phyloP scores from a whole-genome alignment of 306 rosid species.

The Pyrus betulifolia region DNA sequence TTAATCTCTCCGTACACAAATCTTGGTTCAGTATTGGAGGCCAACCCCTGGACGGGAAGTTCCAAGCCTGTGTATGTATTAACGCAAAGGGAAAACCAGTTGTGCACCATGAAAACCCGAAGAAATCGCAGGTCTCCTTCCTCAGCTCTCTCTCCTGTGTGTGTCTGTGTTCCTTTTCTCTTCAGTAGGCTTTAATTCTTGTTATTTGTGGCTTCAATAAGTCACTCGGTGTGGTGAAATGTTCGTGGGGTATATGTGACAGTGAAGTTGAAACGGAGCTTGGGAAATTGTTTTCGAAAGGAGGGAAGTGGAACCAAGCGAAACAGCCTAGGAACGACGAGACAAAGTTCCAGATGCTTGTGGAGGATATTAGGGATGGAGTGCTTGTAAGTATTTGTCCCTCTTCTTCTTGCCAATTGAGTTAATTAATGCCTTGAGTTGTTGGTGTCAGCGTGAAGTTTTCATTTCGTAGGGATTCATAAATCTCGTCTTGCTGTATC shows the following conservation, averaged over 20 bases:
- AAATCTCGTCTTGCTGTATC: neutral
- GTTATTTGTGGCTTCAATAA: neutral
- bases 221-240: neutral
- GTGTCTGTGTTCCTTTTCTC: neutral
- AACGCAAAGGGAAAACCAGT: constrained; percentile 76
- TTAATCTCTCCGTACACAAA: neutral
- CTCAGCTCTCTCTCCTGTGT: neutral
- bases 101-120: constrained; percentile 97
- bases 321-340: constrained; percentile 56
- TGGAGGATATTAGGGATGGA: constrained; percentile 95
- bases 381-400: constrained; percentile 54
- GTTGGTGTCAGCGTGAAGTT: neutral
- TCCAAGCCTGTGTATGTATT: constrained; percentile 92
- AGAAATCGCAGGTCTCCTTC: constrained; percentile 66
- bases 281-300: constrained; percentile 79
- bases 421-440: neutral
- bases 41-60: constrained; percentile 88
- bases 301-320: constrained; percentile 56
- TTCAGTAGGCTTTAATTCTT: neutral
- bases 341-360: constrained; percentile 85
- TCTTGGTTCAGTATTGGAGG: constrained; percentile 58
- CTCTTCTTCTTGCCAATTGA: neutral
- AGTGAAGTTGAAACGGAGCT: constrained; percentile 96
- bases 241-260: constrained; percentile 11
- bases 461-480: neutral